These are phyloP conservation scores for Claviceps africana DNA, from an alignment of 2,329 filamentous ascomycete species.

Conservation along the genomic window DNA sequence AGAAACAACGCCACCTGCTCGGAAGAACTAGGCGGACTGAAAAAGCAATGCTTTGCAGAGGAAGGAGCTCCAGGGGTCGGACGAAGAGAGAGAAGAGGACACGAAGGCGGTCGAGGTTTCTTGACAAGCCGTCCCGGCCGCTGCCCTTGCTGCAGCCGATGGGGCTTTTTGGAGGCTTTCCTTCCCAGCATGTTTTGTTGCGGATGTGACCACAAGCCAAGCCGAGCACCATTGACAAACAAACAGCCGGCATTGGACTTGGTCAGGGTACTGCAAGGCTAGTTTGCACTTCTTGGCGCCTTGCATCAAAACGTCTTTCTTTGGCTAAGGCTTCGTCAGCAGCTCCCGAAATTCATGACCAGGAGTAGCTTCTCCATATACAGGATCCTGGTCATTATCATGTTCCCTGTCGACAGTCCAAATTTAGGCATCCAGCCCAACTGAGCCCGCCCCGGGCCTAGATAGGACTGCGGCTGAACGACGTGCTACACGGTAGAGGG, in stretches of 20 bases:
- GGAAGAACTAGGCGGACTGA: slow-evolving; percentile 1
- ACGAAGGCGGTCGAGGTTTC: slow-evolving; percentile 3
- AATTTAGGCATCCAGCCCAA: neutral
- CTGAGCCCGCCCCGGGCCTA: neutral
- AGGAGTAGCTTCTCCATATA: neutral
- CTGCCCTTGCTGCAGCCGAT: slow-evolving; percentile 3
- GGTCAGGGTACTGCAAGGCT: neutral
- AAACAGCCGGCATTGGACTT: neutral
- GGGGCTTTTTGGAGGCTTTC: neutral
- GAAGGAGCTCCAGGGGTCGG: neutral
- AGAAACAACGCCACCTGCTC: slow-evolving; percentile 5
- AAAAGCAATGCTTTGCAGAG: slow-evolving; percentile 7
- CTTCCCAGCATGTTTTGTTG: neutral
- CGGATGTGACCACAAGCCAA: neutral
- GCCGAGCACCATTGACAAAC: neutral
- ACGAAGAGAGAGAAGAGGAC: neutral
- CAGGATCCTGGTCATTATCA: neutral
- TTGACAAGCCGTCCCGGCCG: slow-evolving; percentile 2
- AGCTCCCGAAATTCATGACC: neutral
- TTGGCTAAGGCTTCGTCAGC: neutral
- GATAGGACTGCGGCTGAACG: neutral
- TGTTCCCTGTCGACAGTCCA: neutral
- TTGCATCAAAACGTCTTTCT: neutral
- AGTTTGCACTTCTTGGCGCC: neutral
- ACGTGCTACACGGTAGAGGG: neutral